Evolutionary conservation across 2,329 filamentous ascomycete genomes (phyloP).

Genomic region (Coniochaeta sp.): DNA sequence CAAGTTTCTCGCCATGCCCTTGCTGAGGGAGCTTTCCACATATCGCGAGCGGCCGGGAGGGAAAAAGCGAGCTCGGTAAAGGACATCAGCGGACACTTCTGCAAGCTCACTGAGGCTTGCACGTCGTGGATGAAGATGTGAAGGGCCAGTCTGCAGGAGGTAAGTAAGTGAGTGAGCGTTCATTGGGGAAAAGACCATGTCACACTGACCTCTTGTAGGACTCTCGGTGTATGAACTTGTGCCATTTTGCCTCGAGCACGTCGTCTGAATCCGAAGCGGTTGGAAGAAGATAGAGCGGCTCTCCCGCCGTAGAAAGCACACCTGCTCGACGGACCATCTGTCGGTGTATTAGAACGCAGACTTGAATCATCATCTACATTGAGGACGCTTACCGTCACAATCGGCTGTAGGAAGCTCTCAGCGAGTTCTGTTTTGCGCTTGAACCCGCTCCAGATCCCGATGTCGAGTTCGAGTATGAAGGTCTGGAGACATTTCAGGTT

Average conservation of each 20-base stretch:
- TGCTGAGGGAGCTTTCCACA: conserved; percentile 17
- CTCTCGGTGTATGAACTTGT: conserved; percentile 16
- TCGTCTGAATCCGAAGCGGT: conserved; percentile 12
- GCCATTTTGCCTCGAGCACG: conserved; percentile 17
- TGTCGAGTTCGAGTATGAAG: conserved; percentile 39
- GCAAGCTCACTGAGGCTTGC: conserved; percentile 16
- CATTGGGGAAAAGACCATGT: too few relatives aligned
- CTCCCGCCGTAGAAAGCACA: conserved; percentile 14
- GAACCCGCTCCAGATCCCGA: conserved; percentile 52
- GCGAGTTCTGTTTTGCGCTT: conserved; percentile 52
- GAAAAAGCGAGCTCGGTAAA: conserved; percentile 17
- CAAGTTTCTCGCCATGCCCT: conserved; percentile 17
- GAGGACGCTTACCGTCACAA: not conserved
- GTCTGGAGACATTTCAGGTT: conserved; percentile 25
- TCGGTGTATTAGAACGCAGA: not conserved
- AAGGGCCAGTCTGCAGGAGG: conserved; percentile 13
- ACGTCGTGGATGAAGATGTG: conserved; percentile 18
- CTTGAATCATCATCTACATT: not conserved
- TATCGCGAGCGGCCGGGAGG: conserved; percentile 16
- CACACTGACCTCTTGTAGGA: conserved; percentile 17
- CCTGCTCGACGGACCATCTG: conserved; percentile 44
- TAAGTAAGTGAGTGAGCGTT: not conserved
- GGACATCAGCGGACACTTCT: conserved; percentile 15
- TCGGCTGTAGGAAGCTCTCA: conserved; percentile 48
- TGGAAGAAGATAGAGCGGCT: conserved; percentile 12